Conservation (phyloP, 768 basidiomycete species). For the Xanthoconium stramineum region DNA sequence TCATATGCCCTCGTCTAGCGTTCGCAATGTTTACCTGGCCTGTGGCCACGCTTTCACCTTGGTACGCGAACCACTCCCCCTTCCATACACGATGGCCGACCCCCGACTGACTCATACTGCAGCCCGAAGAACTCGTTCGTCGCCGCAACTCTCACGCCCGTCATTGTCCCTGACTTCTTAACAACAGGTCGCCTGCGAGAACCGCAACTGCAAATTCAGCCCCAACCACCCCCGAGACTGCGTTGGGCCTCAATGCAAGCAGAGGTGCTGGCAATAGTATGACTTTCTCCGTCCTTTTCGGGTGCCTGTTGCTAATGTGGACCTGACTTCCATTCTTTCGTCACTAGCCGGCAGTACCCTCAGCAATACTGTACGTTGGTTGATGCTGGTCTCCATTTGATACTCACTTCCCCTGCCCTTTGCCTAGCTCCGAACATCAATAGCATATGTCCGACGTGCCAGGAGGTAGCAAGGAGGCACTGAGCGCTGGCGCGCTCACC, state of each 20-base stretch:
- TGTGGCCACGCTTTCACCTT: constrained; percentile 48
- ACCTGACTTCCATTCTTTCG: constrained; percentile 3
- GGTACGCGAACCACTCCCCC: constrained; percentile 29
- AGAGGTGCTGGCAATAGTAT: constrained; percentile 50
- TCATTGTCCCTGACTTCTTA: constrained; percentile 8
- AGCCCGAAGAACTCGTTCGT: constrained; percentile 40
- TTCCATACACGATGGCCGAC: background rate
- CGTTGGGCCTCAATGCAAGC: constrained; percentile 40
- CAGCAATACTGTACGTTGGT: constrained; percentile 43
- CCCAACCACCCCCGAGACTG: constrained; percentile 47
- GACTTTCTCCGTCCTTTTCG: background rate
- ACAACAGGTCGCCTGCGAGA: constrained; percentile 47
- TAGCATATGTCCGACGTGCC: constrained; percentile 41
- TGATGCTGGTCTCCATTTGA: background rate
- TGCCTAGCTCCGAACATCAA: constrained; percentile 41
- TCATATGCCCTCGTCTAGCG: constrained; percentile 25
- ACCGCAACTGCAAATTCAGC: constrained; percentile 51
- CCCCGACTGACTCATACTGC: constrained; percentile 2
- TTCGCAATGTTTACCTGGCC: constrained; percentile 45
- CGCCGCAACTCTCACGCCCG: background rate
- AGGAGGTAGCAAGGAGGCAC: constrained; percentile 24
- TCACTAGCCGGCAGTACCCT: constrained; percentile 40
- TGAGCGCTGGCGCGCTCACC: constrained; percentile 11
- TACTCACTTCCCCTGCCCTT: background rate
- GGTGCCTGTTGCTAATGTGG: constrained; percentile 9